A percentile compares a stretch with the other conserved stretches of the same genome.
phyloP scores from a whole-genome alignment of 441 rosid genomes.

The Adansonia rubrostipa region DNA sequence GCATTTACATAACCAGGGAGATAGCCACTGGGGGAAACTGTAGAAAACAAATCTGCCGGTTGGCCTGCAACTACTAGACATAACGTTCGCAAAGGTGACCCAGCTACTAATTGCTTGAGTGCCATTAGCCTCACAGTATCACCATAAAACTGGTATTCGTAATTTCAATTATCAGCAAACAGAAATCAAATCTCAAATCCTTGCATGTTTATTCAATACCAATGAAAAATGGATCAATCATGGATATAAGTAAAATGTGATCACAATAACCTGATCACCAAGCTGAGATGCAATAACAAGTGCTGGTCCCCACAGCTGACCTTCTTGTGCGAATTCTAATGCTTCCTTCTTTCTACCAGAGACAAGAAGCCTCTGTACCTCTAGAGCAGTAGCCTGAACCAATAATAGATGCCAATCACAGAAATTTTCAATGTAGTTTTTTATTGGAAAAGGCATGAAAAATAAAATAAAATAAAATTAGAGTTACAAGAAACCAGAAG shows the following conservation, averaged over 20 bases:
- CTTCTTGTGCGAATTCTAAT: constrained; percentile 80
- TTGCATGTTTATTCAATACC: background rate
- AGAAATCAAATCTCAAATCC: constrained; percentile 13
- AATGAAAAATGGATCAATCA: constrained; percentile 13
- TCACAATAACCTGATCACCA: constrained; percentile 77
- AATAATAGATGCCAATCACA: constrained; percentile 38
- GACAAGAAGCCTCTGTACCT: constrained; percentile 93
- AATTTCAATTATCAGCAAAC: constrained; percentile 19
- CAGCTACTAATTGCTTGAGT: constrained; percentile 77
- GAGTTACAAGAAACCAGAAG: constrained; percentile 3
- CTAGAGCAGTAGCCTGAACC: constrained; percentile 83
- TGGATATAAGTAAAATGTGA: constrained; percentile 14
- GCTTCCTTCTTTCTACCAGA: constrained; percentile 95
- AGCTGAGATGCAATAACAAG: constrained; percentile 95
- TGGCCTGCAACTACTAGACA: constrained; percentile 95
- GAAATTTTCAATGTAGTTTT: constrained; percentile 31
- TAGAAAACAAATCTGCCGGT: constrained; percentile 88
- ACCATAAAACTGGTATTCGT: constrained; percentile 69
- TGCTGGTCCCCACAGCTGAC: constrained; percentile 99
- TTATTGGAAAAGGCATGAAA: background rate
- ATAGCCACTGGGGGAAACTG: constrained; percentile 39
- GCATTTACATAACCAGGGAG: constrained; percentile 34
- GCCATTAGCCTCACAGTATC: constrained; percentile 98
- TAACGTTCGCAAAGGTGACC: constrained; percentile 95
- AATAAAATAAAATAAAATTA: constrained; percentile 10